These are phyloP conservation scores for Schizosaccharomyces japonicus DNA, from an alignment of 805 yeast genomes.

Conservation along the genomic window DNA sequence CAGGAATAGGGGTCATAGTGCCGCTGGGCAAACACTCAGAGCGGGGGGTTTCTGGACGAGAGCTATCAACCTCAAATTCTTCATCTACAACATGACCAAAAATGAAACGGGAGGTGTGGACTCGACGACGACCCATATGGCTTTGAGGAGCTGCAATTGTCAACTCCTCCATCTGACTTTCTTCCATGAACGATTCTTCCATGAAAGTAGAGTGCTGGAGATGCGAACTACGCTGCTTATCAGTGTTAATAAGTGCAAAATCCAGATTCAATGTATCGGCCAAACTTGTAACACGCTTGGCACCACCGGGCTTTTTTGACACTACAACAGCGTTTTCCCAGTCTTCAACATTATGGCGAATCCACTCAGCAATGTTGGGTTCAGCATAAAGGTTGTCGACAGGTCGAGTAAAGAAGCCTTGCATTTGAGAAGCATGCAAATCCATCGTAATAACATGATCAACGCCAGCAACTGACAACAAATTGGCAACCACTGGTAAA, in stretches of 20 bases:
- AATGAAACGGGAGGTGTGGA: constrained; percentile 88
- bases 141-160: neutral
- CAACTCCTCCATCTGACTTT: neutral
- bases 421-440: constrained; percentile 92
- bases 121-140: constrained; percentile 15
- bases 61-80: constrained; percentile 21
- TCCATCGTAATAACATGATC: constrained; percentile 97
- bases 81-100: constrained; percentile 94
- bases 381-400: constrained; percentile 93
- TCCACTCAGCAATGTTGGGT: constrained; percentile 91
- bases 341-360: constrained; percentile 66
- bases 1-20: too few species aligned
- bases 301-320: constrained; percentile 97
- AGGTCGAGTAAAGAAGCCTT: constrained; percentile 91
- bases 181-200: constrained; percentile 4
- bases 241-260: constrained; percentile 97
- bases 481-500: constrained; percentile 58
- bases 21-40: constrained; percentile 14
- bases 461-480: constrained; percentile 93
- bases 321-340: constrained; percentile 81
- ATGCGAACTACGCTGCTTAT: constrained; percentile 50
- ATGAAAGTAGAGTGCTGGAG: neutral
- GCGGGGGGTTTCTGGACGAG: neutral
- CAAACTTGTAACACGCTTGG: constrained; percentile 78
- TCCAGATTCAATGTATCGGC: constrained; percentile 92